Evolutionary conservation across 2,329 filamentous ascomycete species (phyloP), one percentile per base, ranked within the genome.

Genomic region (Phyllachora maydis): DNA sequence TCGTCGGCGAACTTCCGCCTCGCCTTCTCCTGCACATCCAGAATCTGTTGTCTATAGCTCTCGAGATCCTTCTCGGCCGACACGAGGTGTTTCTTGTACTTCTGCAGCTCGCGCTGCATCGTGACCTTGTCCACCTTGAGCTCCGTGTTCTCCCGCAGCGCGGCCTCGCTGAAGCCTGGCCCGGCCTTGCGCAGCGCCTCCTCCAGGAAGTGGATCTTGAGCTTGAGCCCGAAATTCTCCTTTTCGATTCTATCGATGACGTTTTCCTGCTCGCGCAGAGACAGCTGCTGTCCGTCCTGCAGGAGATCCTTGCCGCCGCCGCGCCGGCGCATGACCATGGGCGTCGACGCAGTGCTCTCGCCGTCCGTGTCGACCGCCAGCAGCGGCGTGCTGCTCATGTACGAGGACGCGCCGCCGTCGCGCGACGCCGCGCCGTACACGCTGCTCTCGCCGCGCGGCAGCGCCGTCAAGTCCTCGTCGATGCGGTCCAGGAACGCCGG

Each of bases 161-260:
- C 81, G 15, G 70, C 69, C 45, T 91, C 76, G 38, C 83, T 90
- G 53, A 83, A 88, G 26, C 83, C 81, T 6, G 79, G 82, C 1
- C 85, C 85, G 26, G 75, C 68, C 44, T 90, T 92, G 25, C 73
- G 67, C 23, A 98, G 52, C 9, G 79, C 78, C 36, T 95, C 81
- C 45, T 98, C 82, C 26, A 98, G 61, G 44, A 91, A 98, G 46
- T 95, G 82, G 25, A 95, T 92, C 47, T 92, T 93, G 36, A 95
- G 63, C 48, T 95, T 95, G 25, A 98, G 59, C 13, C 81, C 81
- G 42, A 95, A 98, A 42, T 98, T 98, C 42, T 95, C 88, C 54
- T 98, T 98, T 42, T 93, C 82, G 37, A 98, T 85, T 41, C 78
- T 78, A 50, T 93, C 79, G 36, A 98, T 85, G 34, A 88, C 76